A percentile compares a stretch with the other conserved stretches of the same genome.
Evolutionary conservation across 495 filamentous ascomycete species (phyloP).

Genomic region (Aspergillus egyptiacus): DNA sequence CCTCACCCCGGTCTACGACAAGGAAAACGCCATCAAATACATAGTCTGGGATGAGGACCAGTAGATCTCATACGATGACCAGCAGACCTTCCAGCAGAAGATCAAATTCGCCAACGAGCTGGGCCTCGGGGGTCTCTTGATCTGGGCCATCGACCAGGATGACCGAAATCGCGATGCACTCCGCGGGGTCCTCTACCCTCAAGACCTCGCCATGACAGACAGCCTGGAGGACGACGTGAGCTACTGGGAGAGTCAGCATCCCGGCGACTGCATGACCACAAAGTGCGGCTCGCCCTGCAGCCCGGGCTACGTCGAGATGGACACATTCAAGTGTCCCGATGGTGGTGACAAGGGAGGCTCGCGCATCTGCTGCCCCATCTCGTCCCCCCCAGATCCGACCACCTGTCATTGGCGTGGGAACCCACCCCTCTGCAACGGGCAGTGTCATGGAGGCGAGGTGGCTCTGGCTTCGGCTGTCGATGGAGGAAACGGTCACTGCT

Average conservation of each 20-base stretch:
- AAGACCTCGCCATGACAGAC: slow-evolving; percentile 1
- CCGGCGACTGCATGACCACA: neutral
- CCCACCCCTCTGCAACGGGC: slow-evolving; percentile 20
- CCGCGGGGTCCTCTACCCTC: slow-evolving; percentile 3
- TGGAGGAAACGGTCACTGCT: slow-evolving; percentile 23
- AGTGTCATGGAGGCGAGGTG: slow-evolving; percentile 18
- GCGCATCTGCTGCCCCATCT: slow-evolving; percentile 11
- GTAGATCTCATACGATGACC: slow-evolving; percentile 40
- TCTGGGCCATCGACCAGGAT: slow-evolving; percentile 31
- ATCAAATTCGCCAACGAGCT: slow-evolving; percentile 29
- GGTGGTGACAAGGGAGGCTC: slow-evolving; percentile 4
- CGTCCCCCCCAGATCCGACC: slow-evolving; percentile 8
- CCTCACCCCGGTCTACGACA: slow-evolving; percentile 18
- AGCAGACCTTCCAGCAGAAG: slow-evolving; percentile 35
- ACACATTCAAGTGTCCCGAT: slow-evolving; percentile 1
- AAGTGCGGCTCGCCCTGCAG: slow-evolving; percentile 1
- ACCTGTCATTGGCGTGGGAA: slow-evolving; percentile 7
- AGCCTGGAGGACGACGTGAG: slow-evolving; percentile 5
- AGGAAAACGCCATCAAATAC: slow-evolving; percentile 22
- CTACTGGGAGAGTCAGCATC: slow-evolving; percentile 8
- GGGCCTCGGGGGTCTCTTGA: slow-evolving; percentile 35
- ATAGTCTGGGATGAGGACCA: slow-evolving; percentile 33
- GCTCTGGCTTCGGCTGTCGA: slow-evolving; percentile 12
- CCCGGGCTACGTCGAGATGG: slow-evolving; percentile 2
- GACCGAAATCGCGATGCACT: slow-evolving; percentile 3